phyloP scores from a whole-genome alignment of 345 rosid species.

The Gossypium longicalyx region DNA sequence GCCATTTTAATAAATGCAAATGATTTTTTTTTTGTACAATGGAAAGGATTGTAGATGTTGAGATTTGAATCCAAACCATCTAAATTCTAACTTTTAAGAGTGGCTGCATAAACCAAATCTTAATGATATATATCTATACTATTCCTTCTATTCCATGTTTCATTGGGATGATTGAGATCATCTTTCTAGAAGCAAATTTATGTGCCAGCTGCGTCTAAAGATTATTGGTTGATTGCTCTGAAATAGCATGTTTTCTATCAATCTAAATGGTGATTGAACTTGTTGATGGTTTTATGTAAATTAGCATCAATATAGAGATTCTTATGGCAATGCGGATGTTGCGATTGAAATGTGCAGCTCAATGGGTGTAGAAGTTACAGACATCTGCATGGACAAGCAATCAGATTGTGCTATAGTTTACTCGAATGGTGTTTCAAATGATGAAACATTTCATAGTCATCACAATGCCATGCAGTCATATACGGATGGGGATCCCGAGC shows the following conservation, averaged over 20 bases:
- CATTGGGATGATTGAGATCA: neutral
- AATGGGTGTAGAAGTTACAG: constrained; percentile 53
- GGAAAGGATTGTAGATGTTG: neutral
- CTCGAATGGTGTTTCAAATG: constrained; percentile 41
- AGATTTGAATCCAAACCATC: neutral
- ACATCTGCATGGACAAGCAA: constrained; percentile 82
- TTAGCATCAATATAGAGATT: neutral
- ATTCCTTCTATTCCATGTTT: neutral
- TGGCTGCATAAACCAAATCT: no score
- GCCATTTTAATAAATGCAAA: constrained; percentile 9
- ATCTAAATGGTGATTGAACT: constrained; percentile 8
- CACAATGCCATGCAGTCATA: constrained; percentile 35
- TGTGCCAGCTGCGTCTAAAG: neutral
- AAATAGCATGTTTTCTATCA: constrained; percentile 7
- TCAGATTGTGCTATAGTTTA: constrained; percentile 52
- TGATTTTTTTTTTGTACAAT: constrained; percentile 8
- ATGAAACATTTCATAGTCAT: constrained; percentile 40
- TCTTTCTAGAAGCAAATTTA: neutral
- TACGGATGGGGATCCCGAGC: constrained; percentile 40
- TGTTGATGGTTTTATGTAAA: neutral
- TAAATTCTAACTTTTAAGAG: neutral
- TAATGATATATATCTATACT: neutral
- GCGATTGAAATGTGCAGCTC: constrained; percentile 24
- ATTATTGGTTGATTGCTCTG: neutral
- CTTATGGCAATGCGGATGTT: neutral